Percentiles rank a stretch among this genome's conserved stretches.
Conservation (phyloP, 805 yeast genomes). For the Maudiozyma serrabonitensis region DNA sequence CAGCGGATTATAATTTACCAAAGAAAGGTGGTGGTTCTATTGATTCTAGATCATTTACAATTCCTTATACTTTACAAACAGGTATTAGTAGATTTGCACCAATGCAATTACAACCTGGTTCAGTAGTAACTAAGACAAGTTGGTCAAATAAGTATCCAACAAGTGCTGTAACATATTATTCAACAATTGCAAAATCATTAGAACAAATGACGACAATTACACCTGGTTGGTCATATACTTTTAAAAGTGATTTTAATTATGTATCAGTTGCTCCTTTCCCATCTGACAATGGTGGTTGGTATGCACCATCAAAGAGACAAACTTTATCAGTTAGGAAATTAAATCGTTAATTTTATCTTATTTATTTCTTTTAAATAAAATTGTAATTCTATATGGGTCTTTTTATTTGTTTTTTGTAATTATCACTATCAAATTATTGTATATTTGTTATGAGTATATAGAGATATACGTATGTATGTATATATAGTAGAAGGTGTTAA, state of each 20-base stretch:
- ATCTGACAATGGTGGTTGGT: constrained; percentile 47
- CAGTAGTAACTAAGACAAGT: constrained; percentile 52
- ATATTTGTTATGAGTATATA: background rate
- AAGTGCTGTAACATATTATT: constrained; percentile 53
- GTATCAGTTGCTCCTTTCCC: constrained; percentile 70
- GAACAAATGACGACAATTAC: constrained; percentile 58
- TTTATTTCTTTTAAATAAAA: too few relatives aligned
- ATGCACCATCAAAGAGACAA: constrained; percentile 50
- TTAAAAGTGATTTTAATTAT: constrained; percentile 51
- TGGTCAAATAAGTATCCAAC: constrained; percentile 64
- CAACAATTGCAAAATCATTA: constrained; percentile 31
- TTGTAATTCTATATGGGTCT: background rate
- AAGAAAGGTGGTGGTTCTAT: constrained; percentile 32
- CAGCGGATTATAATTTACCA: constrained; percentile 27
- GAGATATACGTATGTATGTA: background rate
- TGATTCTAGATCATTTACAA: constrained; percentile 44
- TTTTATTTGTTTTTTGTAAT: background rate
- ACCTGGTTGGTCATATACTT: constrained; percentile 73
- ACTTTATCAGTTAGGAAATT: constrained; percentile 24
- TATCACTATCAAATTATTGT: too few relatives aligned
- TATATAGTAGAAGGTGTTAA: constrained; percentile 3
- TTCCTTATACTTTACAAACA: constrained; percentile 71
- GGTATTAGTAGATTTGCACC: constrained; percentile 80
- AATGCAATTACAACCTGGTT: constrained; percentile 83
- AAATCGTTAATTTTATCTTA: constrained; percentile 5